A percentile compares a stretch with the other conserved stretches of the same genome.
Conservation (phyloP, 768 basidiomycete genomes). For the Daedaleopsis nitida region DNA sequence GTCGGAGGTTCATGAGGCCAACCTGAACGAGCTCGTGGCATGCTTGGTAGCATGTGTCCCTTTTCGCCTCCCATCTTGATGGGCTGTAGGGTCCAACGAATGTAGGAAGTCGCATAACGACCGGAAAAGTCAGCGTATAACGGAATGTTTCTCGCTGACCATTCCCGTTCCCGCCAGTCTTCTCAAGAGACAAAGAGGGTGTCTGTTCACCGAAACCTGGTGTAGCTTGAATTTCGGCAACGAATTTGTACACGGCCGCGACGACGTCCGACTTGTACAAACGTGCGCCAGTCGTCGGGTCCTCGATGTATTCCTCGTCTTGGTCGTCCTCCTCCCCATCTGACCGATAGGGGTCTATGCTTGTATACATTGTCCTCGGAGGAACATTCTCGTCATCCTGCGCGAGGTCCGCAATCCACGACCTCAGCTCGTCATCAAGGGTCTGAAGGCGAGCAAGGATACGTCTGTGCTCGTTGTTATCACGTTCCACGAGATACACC, state of each 20-base stretch:
- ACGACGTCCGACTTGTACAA: slow-evolving; percentile 63
- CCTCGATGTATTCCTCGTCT: slow-evolving; percentile 46
- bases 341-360: slow-evolving; percentile 44
- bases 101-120: neutral
- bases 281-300: slow-evolving; percentile 62
- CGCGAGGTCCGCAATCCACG: slow-evolving; percentile 53
- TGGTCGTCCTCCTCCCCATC: slow-evolving; percentile 53
- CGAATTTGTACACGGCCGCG: slow-evolving; percentile 56
- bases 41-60: slow-evolving; percentile 16
- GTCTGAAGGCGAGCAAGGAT: slow-evolving; percentile 48
- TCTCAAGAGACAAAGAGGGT: slow-evolving; percentile 1
- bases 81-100: slow-evolving; percentile 9
- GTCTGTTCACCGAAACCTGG: neutral
- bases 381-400: slow-evolving; percentile 39
- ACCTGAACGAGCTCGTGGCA: slow-evolving; percentile 16
- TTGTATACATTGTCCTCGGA: slow-evolving; percentile 43
- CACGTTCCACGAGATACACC: slow-evolving; percentile 64
- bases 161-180: neutral
- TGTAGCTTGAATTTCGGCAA: slow-evolving; percentile 20
- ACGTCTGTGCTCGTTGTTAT: slow-evolving; percentile 56
- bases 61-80: slow-evolving; percentile 9
- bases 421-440: slow-evolving; percentile 40
- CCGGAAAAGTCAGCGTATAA: slow-evolving; percentile 25
- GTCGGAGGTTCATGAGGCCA: slow-evolving; percentile 25
- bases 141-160: neutral